These are phyloP conservation scores for Trifolium fragiferum DNA, from an alignment of 306 rosid genomes.

Conservation along the genomic window DNA sequence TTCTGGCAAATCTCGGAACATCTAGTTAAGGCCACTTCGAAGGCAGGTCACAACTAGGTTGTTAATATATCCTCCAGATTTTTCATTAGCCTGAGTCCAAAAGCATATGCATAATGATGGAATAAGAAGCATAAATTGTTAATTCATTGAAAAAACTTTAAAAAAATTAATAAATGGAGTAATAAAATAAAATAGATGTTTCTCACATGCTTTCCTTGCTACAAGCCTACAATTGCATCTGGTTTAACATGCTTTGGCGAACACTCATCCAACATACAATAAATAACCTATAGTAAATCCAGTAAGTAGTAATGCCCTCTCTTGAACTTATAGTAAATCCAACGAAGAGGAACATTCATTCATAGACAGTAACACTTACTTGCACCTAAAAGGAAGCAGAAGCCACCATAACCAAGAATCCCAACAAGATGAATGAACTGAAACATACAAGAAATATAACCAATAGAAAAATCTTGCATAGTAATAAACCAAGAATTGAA, in stretches of 20 bases:
- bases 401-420: slow-evolving; percentile 79
- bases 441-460: too few species aligned
- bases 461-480: background rate
- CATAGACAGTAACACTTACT: slow-evolving; percentile 54
- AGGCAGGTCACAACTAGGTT: slow-evolving; percentile 86
- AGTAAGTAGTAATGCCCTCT: slow-evolving; percentile 96
- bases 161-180: too few species aligned
- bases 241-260: too few species aligned
- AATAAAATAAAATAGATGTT: too few species aligned
- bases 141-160: too few species aligned
- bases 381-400: slow-evolving; percentile 94
- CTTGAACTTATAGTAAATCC: slow-evolving; percentile 95
- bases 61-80: slow-evolving; percentile 91
- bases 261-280: too few species aligned
- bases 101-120: slow-evolving; percentile 38
- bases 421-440: slow-evolving; percentile 67
- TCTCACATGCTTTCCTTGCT: too few species aligned
- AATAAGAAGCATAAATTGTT: slow-evolving; percentile 30
- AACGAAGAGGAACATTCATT: slow-evolving; percentile 77
- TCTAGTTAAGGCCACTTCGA: slow-evolving; percentile 92
- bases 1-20: slow-evolving; percentile 93
- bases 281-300: too few species aligned
- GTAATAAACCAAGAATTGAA: too few species aligned
- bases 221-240: too few species aligned
- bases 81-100: slow-evolving; percentile 82